Evolutionary conservation across 345 rosid species (phyloP).

Genomic region (Aethionema arabicum): DNA sequence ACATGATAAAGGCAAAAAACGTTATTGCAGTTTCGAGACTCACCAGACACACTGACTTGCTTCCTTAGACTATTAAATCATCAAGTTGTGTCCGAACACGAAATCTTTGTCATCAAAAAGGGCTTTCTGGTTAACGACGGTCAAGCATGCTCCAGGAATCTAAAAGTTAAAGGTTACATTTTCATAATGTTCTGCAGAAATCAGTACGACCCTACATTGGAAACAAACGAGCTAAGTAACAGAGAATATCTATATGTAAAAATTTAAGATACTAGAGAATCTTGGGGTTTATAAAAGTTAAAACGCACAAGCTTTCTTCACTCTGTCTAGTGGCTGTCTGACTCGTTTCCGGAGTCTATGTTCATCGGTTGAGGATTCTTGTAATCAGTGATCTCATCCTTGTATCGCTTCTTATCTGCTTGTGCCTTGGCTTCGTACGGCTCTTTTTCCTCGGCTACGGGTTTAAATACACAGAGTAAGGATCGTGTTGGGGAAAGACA

Average conservation of each 20-base stretch:
- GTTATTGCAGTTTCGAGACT: conserved; percentile 14
- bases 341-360: conserved; percentile 57
- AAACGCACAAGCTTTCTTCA: too few species aligned
- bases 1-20: conserved; percentile 31
- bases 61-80: not conserved
- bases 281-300: not conserved
- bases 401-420: conserved; percentile 74
- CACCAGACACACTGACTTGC: conserved; percentile 30
- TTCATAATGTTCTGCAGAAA: not conserved
- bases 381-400: conserved; percentile 65
- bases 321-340: conserved; percentile 29
- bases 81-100: not conserved
- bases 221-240: not conserved
- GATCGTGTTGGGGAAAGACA: not conserved
- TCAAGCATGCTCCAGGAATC: not conserved
- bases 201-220: not conserved
- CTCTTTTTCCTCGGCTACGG: conserved; percentile 71
- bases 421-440: conserved; percentile 75
- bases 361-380: conserved; percentile 70
- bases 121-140: not conserved
- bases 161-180: not conserved
- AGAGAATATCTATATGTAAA: not conserved
- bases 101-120: not conserved
- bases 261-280: not conserved
- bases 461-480: not conserved